phyloP scores from a whole-genome alignment of 768 basidiomycete species.

The Rhodosporidiobolus sp. region DNA sequence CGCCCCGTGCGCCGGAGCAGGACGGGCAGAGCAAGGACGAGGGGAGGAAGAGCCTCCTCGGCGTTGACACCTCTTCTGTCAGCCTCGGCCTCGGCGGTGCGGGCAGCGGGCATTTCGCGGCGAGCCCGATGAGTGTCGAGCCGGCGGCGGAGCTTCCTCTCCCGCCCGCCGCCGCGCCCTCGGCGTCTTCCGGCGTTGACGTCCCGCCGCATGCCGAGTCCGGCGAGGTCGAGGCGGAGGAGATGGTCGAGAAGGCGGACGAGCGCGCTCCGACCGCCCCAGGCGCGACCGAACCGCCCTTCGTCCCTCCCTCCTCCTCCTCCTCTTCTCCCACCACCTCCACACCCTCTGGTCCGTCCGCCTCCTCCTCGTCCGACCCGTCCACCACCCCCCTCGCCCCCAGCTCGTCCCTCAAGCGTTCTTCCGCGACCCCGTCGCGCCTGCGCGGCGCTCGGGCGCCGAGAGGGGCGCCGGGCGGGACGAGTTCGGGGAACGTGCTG shows the following conservation, averaged over 20 bases:
- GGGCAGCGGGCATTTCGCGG: slow-evolving; percentile 1
- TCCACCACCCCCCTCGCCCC: neutral
- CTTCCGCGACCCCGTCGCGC: neutral
- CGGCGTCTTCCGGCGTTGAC: neutral
- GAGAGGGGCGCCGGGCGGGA: slow-evolving; percentile 3
- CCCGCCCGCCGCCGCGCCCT: too few species aligned
- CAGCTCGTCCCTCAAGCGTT: slow-evolving; percentile 21
- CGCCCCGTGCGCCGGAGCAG: neutral
- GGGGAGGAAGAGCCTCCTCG: neutral
- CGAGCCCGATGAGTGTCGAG: slow-evolving; percentile 14
- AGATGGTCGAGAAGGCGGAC: neutral
- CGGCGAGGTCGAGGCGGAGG: slow-evolving; percentile 3
- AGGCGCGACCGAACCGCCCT: neutral
- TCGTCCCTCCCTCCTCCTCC: neutral
- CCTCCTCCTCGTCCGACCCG: neutral
- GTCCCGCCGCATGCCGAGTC: neutral
- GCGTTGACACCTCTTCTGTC: neutral
- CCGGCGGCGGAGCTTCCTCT: neutral
- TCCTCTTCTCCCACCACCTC: neutral
- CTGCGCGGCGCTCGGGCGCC: slow-evolving; percentile 28
- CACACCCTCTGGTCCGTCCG: neutral
- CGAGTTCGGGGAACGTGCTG: neutral
- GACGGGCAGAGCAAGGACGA: neutral
- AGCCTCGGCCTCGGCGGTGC: neutral
- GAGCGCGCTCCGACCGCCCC: neutral